Evolutionary conservation across 1,284 basidiomycete species (phyloP).

Genomic region (Sporisorium scitamineum): DNA sequence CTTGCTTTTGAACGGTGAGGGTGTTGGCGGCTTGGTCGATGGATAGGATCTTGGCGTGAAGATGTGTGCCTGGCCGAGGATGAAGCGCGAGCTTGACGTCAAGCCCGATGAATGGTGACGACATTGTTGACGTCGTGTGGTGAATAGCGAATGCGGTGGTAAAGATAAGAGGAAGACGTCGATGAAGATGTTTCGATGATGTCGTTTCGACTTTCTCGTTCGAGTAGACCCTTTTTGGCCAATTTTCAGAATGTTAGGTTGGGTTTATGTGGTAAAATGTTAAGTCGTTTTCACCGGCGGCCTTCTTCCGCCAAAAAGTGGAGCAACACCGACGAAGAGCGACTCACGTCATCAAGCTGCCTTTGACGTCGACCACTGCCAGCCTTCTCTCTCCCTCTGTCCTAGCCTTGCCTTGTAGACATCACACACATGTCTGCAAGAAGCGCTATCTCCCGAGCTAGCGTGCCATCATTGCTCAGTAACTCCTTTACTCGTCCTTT

Average conservation of each 20-base stretch:
- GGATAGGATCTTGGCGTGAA: conserved; percentile 44
- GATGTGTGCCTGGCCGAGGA: conserved; percentile 21
- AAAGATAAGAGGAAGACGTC: neutral
- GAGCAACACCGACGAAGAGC: conserved; percentile 3
- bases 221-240: too few species aligned
- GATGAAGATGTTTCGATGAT: neutral
- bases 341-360: conserved; percentile 11
- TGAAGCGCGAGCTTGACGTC: conserved; percentile 46
- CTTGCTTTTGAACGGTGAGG: conserved; percentile 46
- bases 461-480: conserved; percentile 14
- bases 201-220: neutral
- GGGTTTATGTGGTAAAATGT: neutral
- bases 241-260: neutral
- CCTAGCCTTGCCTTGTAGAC: neutral
- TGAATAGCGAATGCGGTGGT: conserved; percentile 2
- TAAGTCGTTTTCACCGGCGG: neutral
- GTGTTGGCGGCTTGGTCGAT: conserved; percentile 46
- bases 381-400: neutral
- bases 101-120: conserved; percentile 46
- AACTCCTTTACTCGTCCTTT: neutral
- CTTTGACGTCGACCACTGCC: conserved; percentile 1
- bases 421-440: conserved; percentile 23
- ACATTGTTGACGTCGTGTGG: conserved; percentile 13
- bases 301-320: conserved; percentile 3
- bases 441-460: conserved; percentile 5